Base-by-base conservation (phyloP, 2,329 filamentous ascomycete genomes). In the Dactylonectria macrodidyma region DNA sequence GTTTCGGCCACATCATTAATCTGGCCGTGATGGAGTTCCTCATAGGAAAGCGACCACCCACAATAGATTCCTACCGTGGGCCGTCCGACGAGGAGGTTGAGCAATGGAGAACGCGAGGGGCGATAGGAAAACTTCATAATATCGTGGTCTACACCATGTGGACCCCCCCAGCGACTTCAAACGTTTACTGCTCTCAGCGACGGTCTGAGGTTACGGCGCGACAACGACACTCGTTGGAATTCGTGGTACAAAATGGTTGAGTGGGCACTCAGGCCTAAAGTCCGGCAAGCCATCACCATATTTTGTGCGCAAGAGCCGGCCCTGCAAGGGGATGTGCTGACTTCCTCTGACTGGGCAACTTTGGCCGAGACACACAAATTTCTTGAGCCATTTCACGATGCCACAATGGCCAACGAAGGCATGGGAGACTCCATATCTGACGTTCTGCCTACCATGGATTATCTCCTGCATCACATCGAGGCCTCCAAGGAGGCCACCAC, bases 221-320 rank as follows among this genome's bases (percentile, higher is more conserved):
- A 51, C 12, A 51, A 51, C 22, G 22, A 51, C 47, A 51, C 19
- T 51, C 47, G 22, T 51, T 51, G 47, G 47, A 51, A 51, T 51
- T 51, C 47, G 19, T 51, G 22, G 47, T 26, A 51, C 47, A 26
- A 26, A 24, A 51, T 26, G 22, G 47, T 51, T 19, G 47, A 51
- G 8, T 51, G 47, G 47, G 47, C 22, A 7, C 47, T 51, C 2
- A 10, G 47, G 22, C 3, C 47, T 51, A 26, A 26, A 9, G 47
- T 24, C 47, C 3, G 47, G 19, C 22, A 24, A 51, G 47, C 22
- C 14, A 51, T 51, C 22, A 51, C 47, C 47, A 26, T 51, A 3
- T 34, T 52, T 52, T 52, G 50, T 52, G 50, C 50, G 11, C 50
- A 52, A 52, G 50, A 52, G 50, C 26, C 50, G 16, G 50, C 50